phyloP scores from a whole-genome alignment of 2,329 filamentous ascomycete species.

The Berkeleyomyces basicola region DNA sequence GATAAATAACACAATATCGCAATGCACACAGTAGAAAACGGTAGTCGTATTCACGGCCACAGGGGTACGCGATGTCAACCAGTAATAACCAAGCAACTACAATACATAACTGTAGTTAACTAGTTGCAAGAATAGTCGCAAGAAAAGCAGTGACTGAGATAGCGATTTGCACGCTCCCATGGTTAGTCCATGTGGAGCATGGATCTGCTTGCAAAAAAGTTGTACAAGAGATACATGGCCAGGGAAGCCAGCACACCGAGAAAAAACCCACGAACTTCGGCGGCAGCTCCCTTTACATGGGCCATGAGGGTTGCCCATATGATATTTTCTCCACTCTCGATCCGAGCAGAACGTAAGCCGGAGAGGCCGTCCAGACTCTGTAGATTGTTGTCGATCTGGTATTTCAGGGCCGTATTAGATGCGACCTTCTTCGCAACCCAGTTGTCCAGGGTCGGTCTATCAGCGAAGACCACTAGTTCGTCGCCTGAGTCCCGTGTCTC shows the following conservation, averaged over 20 bases:
- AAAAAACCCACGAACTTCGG: conserved; percentile 21
- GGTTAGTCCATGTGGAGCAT: neutral
- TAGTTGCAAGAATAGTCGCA: neutral
- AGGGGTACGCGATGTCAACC: too few species aligned
- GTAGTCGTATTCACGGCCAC: too few species aligned
- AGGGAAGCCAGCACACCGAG: conserved; percentile 15
- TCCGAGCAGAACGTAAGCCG: conserved; percentile 36
- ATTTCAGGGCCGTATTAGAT: conserved; percentile 33
- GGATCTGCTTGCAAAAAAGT: neutral
- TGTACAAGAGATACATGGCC: conserved; percentile 4
- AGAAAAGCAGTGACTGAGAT: neutral
- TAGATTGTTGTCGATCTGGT: conserved; percentile 39
- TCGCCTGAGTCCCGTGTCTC: conserved; percentile 11
- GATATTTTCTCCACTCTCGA: conserved; percentile 30
- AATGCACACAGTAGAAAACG: too few species aligned
- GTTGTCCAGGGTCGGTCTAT: conserved; percentile 38
- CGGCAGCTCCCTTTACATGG: neutral
- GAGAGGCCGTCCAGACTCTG: conserved; percentile 42
- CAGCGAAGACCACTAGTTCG: conserved; percentile 30
- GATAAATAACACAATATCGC: too few species aligned
- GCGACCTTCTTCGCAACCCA: conserved; percentile 33
- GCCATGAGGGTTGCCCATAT: conserved; percentile 25
- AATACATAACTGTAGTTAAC: too few species aligned
- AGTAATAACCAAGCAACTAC: too few species aligned
- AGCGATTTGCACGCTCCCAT: neutral